phyloP scores from a whole-genome alignment of 78 protist species.

The Dictyostelium capitatum region DNA sequence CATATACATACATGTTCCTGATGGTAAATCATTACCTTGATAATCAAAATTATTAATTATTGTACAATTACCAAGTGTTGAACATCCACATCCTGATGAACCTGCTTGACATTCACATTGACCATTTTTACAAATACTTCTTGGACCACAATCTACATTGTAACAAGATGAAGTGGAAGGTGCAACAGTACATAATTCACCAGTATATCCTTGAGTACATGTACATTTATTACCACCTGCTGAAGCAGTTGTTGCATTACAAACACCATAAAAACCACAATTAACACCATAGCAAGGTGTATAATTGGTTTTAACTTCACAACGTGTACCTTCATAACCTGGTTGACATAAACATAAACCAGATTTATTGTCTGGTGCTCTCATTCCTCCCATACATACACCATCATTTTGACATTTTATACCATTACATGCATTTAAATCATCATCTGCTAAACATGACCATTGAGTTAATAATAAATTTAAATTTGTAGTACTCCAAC shows the following conservation, averaged over 20 bases:
- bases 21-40: not conserved
- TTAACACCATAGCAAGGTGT: slow-evolving; percentile 1
- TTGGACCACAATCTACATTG: slow-evolving; percentile 11
- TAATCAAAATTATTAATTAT: slow-evolving; percentile 3
- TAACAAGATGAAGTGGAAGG: slow-evolving; percentile 15
- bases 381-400: slow-evolving; percentile 22
- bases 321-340: not conserved
- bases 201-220: not conserved
- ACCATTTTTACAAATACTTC: slow-evolving; percentile 20
- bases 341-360: slow-evolving; percentile 21
- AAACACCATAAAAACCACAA: not conserved
- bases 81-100: slow-evolving; percentile 1
- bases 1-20: not conserved
- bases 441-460: not conserved
- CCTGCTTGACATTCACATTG: slow-evolving; percentile 13
- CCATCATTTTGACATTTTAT: not conserved
- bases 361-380: not conserved
- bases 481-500: not conserved
- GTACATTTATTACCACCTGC: not conserved
- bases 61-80: not conserved
- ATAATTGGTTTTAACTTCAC: not conserved
- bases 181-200: not conserved
- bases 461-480: not conserved
- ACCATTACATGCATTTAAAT: not conserved
- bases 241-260: slow-evolving; percentile 15